Conservation (phyloP, 2,329 filamentous ascomycete species). For the Setomelanomma holmii region DNA sequence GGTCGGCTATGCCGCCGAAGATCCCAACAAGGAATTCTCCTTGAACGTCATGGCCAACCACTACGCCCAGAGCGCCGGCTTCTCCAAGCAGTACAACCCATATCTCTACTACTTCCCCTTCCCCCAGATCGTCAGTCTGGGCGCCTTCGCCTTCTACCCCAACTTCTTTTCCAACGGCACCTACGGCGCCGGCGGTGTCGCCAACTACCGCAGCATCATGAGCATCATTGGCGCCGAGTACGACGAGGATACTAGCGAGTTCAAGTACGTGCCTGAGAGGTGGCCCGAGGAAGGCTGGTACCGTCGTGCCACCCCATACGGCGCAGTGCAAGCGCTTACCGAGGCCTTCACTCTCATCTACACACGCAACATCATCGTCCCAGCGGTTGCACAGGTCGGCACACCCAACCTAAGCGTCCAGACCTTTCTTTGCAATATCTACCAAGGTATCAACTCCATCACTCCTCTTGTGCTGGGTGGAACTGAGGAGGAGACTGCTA, state of each 20-base stretch:
- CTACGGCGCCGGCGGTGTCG: conserved; percentile 44
- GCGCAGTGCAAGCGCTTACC: conserved; percentile 47
- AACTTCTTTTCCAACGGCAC: conserved; percentile 46
- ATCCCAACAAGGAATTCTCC: conserved; percentile 32
- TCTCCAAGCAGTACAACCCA: conserved; percentile 54
- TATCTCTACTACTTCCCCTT: conserved; percentile 43
- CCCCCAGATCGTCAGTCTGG: conserved; percentile 58
- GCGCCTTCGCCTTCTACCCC: conserved; percentile 46
- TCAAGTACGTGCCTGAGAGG: conserved; percentile 57
- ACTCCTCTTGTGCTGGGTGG: conserved; percentile 41
- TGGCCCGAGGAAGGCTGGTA: conserved; percentile 62
- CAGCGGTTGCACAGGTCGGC: conserved; percentile 36
- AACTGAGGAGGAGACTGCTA: conserved; percentile 23
- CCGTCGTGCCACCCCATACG: conserved; percentile 55
- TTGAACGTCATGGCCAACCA: conserved; percentile 37
- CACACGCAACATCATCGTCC: conserved; percentile 40
- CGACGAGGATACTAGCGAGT: conserved; percentile 51
- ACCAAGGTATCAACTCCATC: conserved; percentile 46
- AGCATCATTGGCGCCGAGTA: conserved; percentile 58
- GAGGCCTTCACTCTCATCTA: conserved; percentile 45
- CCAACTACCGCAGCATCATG: conserved; percentile 46
- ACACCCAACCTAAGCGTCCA: conserved; percentile 39
- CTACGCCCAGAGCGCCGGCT: conserved; percentile 49
- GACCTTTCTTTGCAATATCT: conserved; percentile 45
- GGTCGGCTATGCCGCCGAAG: conserved; percentile 14